Evolutionary conservation across 305 asterid genomes (phyloP).

Genomic region (Solanum hybrid): DNA sequence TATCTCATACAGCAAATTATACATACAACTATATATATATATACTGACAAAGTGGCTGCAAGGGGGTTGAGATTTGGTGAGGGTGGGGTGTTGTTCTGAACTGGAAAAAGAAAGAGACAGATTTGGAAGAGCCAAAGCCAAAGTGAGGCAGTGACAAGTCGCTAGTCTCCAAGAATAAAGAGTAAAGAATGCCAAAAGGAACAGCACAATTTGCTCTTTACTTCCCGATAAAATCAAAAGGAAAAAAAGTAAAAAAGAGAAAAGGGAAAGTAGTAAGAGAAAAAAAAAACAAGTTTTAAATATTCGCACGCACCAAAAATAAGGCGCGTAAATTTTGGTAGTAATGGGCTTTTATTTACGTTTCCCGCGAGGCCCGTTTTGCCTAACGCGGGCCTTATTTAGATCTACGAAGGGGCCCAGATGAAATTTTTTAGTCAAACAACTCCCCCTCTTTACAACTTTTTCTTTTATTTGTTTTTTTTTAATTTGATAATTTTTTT

Average conservation of each 20-base stretch:
- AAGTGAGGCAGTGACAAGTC: not conserved
- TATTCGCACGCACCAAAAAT: not conserved
- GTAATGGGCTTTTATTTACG: not conserved
- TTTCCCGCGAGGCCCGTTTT: not conserved
- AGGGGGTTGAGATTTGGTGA: not conserved
- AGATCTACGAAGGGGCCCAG: not conserved
- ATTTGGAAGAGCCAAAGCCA: not conserved
- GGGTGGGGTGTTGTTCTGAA: not conserved
- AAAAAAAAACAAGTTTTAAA: not conserved
- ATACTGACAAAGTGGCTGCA: not conserved
- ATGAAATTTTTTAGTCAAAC: not conserved
- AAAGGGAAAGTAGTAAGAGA: not conserved
- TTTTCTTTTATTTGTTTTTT: not conserved
- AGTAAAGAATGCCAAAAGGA: not conserved
- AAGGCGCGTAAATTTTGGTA: not conserved
- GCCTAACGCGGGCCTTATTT: not conserved
- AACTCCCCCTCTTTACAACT: not conserved
- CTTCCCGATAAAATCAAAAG: constrained; percentile 5
- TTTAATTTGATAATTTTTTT: not conserved
- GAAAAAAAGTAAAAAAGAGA: not conserved
- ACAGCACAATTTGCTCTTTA: not conserved
- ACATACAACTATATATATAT: not conserved
- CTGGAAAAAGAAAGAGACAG: not conserved
- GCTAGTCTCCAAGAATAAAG: not conserved
- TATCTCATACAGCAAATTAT: not conserved